phyloP scores from a whole-genome alignment of 78 protist genomes.

The Mantamonas sphyraenae region DNA sequence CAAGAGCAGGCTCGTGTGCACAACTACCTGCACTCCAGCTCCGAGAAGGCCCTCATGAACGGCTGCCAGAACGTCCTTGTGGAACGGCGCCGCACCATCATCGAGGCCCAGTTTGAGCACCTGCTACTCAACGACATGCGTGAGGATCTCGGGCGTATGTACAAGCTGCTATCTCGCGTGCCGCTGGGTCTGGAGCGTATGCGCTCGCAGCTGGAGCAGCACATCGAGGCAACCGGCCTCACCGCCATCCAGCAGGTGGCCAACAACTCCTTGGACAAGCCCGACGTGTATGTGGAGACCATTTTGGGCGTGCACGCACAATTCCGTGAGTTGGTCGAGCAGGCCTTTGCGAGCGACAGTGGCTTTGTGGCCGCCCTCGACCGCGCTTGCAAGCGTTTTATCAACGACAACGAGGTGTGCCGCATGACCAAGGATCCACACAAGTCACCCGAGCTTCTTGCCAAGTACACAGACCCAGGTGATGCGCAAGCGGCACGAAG shows the following conservation, averaged over 20 bases:
- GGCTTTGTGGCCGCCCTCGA: constrained; percentile 57
- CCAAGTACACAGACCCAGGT: constrained; percentile 72
- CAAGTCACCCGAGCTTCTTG: constrained; percentile 69
- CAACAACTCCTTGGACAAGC: background rate
- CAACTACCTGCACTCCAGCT: constrained; percentile 43
- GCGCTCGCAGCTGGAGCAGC: constrained; percentile 47
- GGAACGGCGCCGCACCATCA: constrained; percentile 18
- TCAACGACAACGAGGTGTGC: too few relatives aligned
- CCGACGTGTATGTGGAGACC: constrained; percentile 36
- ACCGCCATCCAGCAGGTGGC: background rate
- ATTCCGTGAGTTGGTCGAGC: constrained; percentile 29
- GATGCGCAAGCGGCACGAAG: too few relatives aligned
- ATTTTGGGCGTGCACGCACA: constrained; percentile 46
- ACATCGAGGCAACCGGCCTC: constrained; percentile 24
- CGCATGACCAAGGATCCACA: too few relatives aligned
- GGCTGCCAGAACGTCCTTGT: constrained; percentile 56
- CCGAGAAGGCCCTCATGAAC: constrained; percentile 50
- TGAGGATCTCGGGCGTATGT: constrained; percentile 37
- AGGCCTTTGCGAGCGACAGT: constrained; percentile 52
- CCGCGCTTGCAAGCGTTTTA: constrained; percentile 66
- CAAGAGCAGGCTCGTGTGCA: constrained; percentile 55
- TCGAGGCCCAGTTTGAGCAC: background rate
- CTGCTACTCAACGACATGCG: background rate
- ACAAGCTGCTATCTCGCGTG: constrained; percentile 46
- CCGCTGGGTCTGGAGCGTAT: constrained; percentile 56